Evolutionary conservation across 192 early-diverging fungal species (phyloP).

Genomic region (Tieghemiomyces parasiticus): DNA sequence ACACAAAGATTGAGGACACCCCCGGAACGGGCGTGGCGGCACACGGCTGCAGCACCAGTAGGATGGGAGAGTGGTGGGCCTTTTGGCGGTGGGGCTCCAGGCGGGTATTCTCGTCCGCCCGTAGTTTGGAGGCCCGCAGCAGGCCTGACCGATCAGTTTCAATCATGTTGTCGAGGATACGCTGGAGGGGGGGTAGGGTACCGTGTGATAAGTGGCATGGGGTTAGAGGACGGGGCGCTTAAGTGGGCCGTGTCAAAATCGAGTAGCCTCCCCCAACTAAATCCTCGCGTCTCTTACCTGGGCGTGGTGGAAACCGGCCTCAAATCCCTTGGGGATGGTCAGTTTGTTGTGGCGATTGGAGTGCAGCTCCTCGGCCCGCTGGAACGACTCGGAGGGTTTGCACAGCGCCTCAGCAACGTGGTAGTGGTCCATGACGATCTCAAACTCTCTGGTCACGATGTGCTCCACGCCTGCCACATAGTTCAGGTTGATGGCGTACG

Average conservation of each 20-base stretch:
- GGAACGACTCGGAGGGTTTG: slow-evolving; percentile 17
- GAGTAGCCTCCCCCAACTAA: too few species aligned
- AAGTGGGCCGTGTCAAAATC: background rate
- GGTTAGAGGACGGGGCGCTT: background rate
- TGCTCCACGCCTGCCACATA: slow-evolving; percentile 11
- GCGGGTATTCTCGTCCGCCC: background rate
- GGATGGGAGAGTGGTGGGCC: background rate
- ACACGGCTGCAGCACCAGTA: background rate
- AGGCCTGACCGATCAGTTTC: background rate
- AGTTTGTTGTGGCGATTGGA: slow-evolving; percentile 28
- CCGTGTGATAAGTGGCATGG: background rate
- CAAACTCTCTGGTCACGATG: slow-evolving; percentile 28
- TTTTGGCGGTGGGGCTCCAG: background rate
- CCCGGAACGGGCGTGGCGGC: background rate
- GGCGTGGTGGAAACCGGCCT: slow-evolving; percentile 14
- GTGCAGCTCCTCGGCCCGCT: slow-evolving; percentile 19
- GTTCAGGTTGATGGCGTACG: slow-evolving; percentile 19
- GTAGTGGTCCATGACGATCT: slow-evolving; percentile 23
- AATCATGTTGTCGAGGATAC: background rate
- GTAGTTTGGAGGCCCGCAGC: background rate
- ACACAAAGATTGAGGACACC: background rate
- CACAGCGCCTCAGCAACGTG: slow-evolving; percentile 23
- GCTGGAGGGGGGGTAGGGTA: too few species aligned
- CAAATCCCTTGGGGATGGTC: slow-evolving; percentile 30
- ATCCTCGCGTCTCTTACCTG: background rate